These are phyloP conservation scores for Carex scoparia DNA, from an alignment of 176 grass and related monocot species.

Conservation along the genomic window DNA sequence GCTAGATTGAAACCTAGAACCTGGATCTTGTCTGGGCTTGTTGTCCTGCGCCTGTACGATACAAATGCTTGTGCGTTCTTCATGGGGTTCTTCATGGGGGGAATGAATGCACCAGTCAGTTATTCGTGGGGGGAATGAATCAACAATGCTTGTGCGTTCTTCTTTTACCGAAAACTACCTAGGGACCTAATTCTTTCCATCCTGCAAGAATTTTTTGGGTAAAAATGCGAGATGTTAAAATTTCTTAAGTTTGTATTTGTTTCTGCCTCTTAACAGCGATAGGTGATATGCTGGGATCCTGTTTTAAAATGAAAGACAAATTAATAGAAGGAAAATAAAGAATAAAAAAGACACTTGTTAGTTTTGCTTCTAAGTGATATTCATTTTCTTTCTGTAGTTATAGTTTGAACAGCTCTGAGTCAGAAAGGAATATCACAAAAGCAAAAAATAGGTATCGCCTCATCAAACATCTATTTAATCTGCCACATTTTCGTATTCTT, in stretches of 20 bases:
- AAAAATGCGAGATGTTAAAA: neutral
- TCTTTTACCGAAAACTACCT: neutral
- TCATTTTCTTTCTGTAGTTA: conserved; percentile 48
- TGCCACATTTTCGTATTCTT: neutral
- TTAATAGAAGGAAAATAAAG: neutral
- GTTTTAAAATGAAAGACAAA: neutral
- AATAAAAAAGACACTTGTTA: neutral
- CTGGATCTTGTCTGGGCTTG: neutral
- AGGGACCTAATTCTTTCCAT: neutral
- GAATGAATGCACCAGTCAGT: no score
- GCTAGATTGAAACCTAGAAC: neutral
- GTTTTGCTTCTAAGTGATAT: neutral
- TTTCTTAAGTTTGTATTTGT: neutral
- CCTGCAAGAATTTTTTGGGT: neutral
- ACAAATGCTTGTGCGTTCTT: no score
- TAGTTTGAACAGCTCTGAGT: conserved; percentile 62
- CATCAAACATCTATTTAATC: neutral
- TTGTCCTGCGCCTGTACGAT: neutral
- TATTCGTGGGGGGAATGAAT: neutral
- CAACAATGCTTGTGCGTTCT: neutral
- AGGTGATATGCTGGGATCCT: neutral
- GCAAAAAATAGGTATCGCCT: conserved; percentile 69
- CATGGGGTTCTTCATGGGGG: no score
- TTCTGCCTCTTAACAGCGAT: neutral
- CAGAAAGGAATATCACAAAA: conserved; percentile 56